These are phyloP conservation scores for Syzygium grande DNA, from an alignment of 345 rosid species.

Conservation along the genomic window DNA sequence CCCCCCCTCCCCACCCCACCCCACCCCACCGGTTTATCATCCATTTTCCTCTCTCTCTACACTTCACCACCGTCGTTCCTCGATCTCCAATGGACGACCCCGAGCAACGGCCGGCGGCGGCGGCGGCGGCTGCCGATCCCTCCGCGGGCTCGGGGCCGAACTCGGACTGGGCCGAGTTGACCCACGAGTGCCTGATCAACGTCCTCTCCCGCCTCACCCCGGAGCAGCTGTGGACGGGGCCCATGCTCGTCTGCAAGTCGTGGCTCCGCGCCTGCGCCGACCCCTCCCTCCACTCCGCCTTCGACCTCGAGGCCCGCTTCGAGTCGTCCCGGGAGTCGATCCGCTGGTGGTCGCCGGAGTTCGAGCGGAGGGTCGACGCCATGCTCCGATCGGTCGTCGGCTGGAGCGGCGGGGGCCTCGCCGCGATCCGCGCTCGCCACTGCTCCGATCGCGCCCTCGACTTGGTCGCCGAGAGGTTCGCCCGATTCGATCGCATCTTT, in stretches of 20 bases:
- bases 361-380: slow-evolving; percentile 61
- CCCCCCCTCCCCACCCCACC: too few species aligned
- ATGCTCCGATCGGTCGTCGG: slow-evolving; percentile 53
- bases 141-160: neutral
- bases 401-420: slow-evolving; percentile 57
- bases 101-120: neutral
- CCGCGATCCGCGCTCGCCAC: slow-evolving; percentile 58
- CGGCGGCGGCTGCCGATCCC: neutral
- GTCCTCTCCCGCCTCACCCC: slow-evolving; percentile 59
- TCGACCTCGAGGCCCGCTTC: slow-evolving; percentile 67
- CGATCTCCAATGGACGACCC: neutral
- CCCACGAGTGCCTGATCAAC: slow-evolving; percentile 61
- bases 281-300: slow-evolving; percentile 46
- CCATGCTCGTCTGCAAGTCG: slow-evolving; percentile 65
- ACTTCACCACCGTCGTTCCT: neutral
- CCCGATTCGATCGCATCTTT: neutral
- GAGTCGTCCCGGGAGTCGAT: slow-evolving; percentile 36
- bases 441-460: slow-evolving; percentile 69
- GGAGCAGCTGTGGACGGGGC: slow-evolving; percentile 69
- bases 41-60: neutral
- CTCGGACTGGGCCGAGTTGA: slow-evolving; percentile 66
- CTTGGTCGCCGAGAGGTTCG: slow-evolving; percentile 58
- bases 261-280: slow-evolving; percentile 66
- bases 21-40: neutral
- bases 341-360: slow-evolving; percentile 57